phyloP scores from a whole-genome alignment of 2,329 filamentous ascomycete species.

The Penicillium sp. region DNA sequence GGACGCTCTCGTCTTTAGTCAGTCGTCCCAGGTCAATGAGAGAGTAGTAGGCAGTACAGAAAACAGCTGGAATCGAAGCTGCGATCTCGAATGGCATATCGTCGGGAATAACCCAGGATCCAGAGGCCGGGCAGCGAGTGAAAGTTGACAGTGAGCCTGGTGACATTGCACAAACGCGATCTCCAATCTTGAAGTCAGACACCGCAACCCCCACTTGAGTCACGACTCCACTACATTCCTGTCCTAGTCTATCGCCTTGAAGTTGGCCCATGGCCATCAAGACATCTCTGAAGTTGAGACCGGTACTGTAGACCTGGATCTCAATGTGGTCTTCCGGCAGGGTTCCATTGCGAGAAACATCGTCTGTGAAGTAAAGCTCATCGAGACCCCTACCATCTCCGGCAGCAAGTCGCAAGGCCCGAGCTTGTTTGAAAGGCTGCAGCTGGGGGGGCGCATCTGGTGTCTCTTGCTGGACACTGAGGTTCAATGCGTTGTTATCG shows the following conservation, averaged over 20 bases:
- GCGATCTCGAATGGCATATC: conserved; percentile 26
- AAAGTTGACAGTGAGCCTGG: conserved; percentile 29
- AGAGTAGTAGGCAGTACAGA: conserved; percentile 27
- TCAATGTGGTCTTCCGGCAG: conserved; percentile 22
- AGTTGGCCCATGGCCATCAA: conserved; percentile 42
- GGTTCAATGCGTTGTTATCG: conserved; percentile 19
- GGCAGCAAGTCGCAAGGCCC: conserved; percentile 21
- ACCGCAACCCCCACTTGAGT: conserved; percentile 27
- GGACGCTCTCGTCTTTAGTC: conserved; percentile 19
- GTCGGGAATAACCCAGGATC: conserved; percentile 33
- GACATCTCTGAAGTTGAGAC: conserved; percentile 41
- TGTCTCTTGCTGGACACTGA: conserved; percentile 24
- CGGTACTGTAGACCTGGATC: conserved; percentile 19
- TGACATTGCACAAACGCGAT: conserved; percentile 42
- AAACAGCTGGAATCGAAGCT: conserved; percentile 28
- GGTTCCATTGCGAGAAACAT: conserved; percentile 8
- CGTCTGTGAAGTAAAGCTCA: conserved; percentile 27
- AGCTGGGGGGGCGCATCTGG: conserved; percentile 18
- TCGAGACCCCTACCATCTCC: conserved; percentile 20
- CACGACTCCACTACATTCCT: conserved; percentile 43
- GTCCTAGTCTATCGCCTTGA: conserved; percentile 27
- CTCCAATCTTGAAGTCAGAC: conserved; percentile 35
- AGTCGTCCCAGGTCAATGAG: conserved; percentile 26
- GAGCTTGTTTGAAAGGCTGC: conserved; percentile 23
- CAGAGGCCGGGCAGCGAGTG: conserved; percentile 30